phyloP scores from a whole-genome alignment of 139 green algal genomes.

The Yamagishiella unicocca region DNA sequence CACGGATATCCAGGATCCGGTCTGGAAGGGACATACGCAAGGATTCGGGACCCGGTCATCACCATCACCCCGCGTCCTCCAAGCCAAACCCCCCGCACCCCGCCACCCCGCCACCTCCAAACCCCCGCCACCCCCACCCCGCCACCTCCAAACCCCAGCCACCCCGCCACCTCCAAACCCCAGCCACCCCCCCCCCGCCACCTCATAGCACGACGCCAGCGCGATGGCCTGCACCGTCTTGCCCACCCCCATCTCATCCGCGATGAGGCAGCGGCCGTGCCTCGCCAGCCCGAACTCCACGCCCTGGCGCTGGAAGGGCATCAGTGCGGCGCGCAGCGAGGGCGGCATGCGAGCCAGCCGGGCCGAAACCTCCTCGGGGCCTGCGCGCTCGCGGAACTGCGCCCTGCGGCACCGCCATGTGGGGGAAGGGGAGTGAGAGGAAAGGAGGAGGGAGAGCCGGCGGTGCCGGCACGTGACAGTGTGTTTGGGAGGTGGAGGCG shows the following conservation, averaged over 20 bases:
- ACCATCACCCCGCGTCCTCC: too few species aligned
- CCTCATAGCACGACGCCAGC: constrained; percentile 86
- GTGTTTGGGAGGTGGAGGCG: too few species aligned
- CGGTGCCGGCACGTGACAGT: too few species aligned
- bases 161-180: neutral
- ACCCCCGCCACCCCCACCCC: neutral
- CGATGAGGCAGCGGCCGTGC: constrained; percentile 86
- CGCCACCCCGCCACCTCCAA: too few species aligned
- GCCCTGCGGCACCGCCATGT: constrained; percentile 1
- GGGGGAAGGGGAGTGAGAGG: neutral
- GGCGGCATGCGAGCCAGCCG: constrained; percentile 55
- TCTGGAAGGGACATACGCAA: too few species aligned
- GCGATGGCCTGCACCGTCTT: constrained; percentile 96
- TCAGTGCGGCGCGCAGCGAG: constrained; percentile 66
- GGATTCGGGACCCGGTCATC: too few species aligned
- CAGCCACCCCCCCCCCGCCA: constrained; percentile 13
- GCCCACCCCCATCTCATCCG: constrained; percentile 95
- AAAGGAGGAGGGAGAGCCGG: too few species aligned
- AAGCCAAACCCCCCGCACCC: too few species aligned
- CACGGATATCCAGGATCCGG: too few species aligned
- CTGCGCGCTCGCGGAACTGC: neutral
- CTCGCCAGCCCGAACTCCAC: constrained; percentile 85
- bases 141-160: neutral
- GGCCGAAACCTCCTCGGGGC: constrained; percentile 58
- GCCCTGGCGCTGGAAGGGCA: constrained; percentile 80